Percentiles rank a stretch among this genome's conserved stretches.
Evolutionary conservation across 2,329 filamentous ascomycete species (phyloP).

Genomic region (Aureobasidium sp.): DNA sequence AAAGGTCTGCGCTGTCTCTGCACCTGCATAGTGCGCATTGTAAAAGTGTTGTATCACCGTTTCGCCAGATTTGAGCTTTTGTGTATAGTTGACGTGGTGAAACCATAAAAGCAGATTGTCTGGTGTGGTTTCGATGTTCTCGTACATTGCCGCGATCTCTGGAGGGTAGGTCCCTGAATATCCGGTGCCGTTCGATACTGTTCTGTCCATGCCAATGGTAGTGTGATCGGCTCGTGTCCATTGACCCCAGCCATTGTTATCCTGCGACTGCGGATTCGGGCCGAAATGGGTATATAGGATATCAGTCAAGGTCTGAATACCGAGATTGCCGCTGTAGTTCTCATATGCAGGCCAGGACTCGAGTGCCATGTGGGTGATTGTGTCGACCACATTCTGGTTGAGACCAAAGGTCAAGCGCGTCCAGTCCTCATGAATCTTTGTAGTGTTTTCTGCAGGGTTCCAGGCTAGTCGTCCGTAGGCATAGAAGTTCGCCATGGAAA

Average conservation of each 20-base stretch:
- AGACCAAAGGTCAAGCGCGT: slow-evolving; percentile 58
- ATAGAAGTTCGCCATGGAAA: slow-evolving; percentile 66
- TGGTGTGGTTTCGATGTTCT: slow-evolving; percentile 56
- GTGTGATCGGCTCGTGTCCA: slow-evolving; percentile 60
- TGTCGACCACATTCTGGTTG: slow-evolving; percentile 49
- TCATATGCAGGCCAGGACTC: slow-evolving; percentile 65
- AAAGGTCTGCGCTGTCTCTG: slow-evolving; percentile 55
- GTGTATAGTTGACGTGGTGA: slow-evolving; percentile 64
- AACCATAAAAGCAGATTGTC: slow-evolving; percentile 67
- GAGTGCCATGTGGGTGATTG: slow-evolving; percentile 58
- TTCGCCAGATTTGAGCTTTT: slow-evolving; percentile 54
- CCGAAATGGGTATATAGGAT: slow-evolving; percentile 62
- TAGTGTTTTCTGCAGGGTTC: slow-evolving; percentile 48
- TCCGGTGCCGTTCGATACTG: slow-evolving; percentile 59
- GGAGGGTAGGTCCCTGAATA: slow-evolving; percentile 59
- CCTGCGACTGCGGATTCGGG: slow-evolving; percentile 59
- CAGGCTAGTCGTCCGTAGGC: slow-evolving; percentile 62
- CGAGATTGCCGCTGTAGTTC: slow-evolving; percentile 63
- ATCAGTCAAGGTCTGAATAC: slow-evolving; percentile 62
- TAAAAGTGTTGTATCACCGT: slow-evolving; percentile 64
- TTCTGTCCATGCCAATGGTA: slow-evolving; percentile 65
- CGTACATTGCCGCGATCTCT: slow-evolving; percentile 52
- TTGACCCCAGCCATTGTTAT: slow-evolving; percentile 63
- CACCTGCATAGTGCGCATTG: slow-evolving; percentile 55
- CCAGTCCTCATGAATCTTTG: slow-evolving; percentile 56